Evolutionary conservation across 2,329 filamentous ascomycete genomes (phyloP), one percentile per base, ranked within the genome.

Genomic region (Sphaceloma murrayae): DNA sequence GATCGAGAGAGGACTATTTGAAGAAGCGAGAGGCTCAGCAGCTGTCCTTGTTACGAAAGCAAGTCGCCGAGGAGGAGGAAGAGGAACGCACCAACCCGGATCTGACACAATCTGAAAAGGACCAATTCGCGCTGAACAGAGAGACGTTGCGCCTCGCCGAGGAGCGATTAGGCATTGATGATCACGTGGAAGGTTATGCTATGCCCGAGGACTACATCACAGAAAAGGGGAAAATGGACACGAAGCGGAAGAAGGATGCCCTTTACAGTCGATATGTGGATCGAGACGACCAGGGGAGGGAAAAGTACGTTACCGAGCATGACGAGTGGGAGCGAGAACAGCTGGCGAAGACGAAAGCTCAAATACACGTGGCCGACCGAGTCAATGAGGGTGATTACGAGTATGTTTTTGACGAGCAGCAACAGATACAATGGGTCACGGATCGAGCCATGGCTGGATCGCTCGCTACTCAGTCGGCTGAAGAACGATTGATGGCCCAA

Each of bases 251-350:
- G 60, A 78, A 91, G 51, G 85, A 93, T 17, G 85, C 85, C 0
- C 72, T 98, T 8, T 94, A 94, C 65, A 88, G 86, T 60, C 78
- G 88, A 40, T 89, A 94, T 54, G 80, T 94, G 3, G 88, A 95
- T 50, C 75, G 77, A 48, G 87, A 94, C 54, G 85, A 93, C 55
- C 81, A 81, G 54, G 88, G 88, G 3, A 80, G 91, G 51, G 89
- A 95, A 60, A 82, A 81, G 54, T 93, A 86, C 54, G 77, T 94
- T 47, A 94, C 87, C 0, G 91, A 98, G 60, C 84, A 94, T 51
- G 88, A 98, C 50, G 85, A 94, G 57, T 98, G 89, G 89, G 91
- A 98, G 60, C 70, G 78, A 47, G 89, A 96, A 58, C 89, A 96
- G 64, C 75, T 82, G 1, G 74, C 80, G 46, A 93, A 93, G 61